phyloP scores from a whole-genome alignment of 768 basidiomycete species.

The Hypholoma sublateritium region DNA sequence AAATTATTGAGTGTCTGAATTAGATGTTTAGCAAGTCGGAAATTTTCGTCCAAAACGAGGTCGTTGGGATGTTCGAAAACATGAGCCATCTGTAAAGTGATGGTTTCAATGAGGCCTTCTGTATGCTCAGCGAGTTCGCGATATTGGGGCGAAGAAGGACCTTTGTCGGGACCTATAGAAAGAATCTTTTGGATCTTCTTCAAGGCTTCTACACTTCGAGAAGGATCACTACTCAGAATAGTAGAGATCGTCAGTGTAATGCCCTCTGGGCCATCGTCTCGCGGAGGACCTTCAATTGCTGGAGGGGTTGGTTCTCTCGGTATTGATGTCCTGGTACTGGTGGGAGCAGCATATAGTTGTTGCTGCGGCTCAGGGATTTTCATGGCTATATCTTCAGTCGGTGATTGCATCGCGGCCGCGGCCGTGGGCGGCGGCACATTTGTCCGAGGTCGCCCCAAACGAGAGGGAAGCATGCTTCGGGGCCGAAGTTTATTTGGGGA shows the following conservation, averaged over 20 bases:
- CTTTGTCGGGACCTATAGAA: conserved; percentile 70
- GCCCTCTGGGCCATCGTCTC: conserved; percentile 45
- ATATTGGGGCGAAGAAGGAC: conserved; percentile 67
- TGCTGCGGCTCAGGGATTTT: not conserved
- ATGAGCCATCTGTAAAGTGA: conserved; percentile 89
- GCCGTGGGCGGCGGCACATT: conserved; percentile 34
- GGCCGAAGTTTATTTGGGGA: conserved; percentile 54
- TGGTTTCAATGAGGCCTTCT: conserved; percentile 85
- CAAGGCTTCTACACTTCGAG: conserved; percentile 86
- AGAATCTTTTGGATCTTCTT: conserved; percentile 92
- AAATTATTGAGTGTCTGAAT: conserved; percentile 96
- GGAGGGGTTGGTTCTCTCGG: conserved; percentile 5
- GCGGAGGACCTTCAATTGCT: conserved; percentile 27
- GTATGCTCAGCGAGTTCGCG: conserved; percentile 77
- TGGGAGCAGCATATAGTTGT: conserved; percentile 2
- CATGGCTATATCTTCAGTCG: conserved; percentile 24
- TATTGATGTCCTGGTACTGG: conserved; percentile 2
- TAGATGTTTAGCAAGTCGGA: conserved; percentile 94
- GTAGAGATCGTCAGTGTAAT: conserved; percentile 85
- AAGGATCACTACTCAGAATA: conserved; percentile 84
- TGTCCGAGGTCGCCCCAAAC: conserved; percentile 65
- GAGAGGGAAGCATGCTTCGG: conserved; percentile 73
- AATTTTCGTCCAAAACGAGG: conserved; percentile 73
- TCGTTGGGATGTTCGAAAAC: conserved; percentile 84
- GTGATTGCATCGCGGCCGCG: conserved; percentile 5